Evolutionary conservation across 1,139 yeast species (phyloP).

Genomic region (Zygotorulaspora mrakii): DNA sequence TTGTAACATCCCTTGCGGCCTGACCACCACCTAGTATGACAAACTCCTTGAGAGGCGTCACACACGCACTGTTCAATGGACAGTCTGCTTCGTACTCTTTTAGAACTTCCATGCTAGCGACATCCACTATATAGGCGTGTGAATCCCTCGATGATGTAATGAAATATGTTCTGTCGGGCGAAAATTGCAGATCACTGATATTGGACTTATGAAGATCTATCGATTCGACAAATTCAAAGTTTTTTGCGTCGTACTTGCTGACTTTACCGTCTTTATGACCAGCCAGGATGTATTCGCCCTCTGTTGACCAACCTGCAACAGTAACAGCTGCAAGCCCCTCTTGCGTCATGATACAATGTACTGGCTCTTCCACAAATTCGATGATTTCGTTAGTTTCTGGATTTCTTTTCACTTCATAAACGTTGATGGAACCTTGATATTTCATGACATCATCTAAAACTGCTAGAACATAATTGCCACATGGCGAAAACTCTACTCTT

Average conservation of each 20-base stretch:
- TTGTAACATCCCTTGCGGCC: conserved; percentile 96
- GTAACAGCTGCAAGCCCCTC: conserved; percentile 57
- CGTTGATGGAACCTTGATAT: conserved; percentile 68
- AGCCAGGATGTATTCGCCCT: conserved; percentile 68
- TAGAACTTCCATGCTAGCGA: conserved; percentile 65
- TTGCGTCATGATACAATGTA: conserved; percentile 59
- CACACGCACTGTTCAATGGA: conserved; percentile 93
- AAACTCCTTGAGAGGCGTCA: conserved; percentile 88
- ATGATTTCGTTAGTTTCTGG: conserved; percentile 38
- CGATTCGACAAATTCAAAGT: conserved; percentile 55
- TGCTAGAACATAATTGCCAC: conserved; percentile 63
- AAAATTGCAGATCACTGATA: conserved; percentile 86
- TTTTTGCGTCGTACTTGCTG: conserved; percentile 73
- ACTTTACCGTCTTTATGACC: conserved; percentile 87
- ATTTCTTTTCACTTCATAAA: conserved; percentile 57
- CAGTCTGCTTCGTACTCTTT: conserved; percentile 85
- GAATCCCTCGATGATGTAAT: conserved; percentile 93
- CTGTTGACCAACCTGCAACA: conserved; percentile 86
- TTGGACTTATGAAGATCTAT: conserved; percentile 69
- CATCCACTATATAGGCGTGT: conserved; percentile 74
- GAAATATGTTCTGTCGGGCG: conserved; percentile 83
- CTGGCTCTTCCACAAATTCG: conserved; percentile 47
- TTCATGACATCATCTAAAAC: conserved; percentile 95
- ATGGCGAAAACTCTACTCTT: conserved; percentile 82
- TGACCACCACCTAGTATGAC: conserved; percentile 98